A percentile compares a stretch with the other conserved stretches of the same genome.
These are phyloP conservation scores for Cetradonia linearis DNA, from an alignment of 495 filamentous ascomycete genomes.

Conservation along the genomic window DNA sequence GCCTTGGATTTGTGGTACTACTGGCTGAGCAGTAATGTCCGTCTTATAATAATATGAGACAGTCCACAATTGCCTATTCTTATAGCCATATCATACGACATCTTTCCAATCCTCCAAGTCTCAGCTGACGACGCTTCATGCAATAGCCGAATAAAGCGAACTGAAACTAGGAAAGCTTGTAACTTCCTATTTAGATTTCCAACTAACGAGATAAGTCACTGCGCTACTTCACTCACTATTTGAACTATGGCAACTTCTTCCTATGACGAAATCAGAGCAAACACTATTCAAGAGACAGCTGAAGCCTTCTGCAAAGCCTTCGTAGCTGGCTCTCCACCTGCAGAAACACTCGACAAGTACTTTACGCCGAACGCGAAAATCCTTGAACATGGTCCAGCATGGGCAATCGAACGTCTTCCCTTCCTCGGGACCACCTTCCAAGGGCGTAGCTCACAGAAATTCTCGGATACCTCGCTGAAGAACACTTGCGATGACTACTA, in stretches of 20 bases:
- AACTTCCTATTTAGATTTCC: background rate
- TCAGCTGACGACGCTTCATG: constrained; percentile 11
- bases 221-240: background rate
- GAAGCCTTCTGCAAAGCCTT: constrained; percentile 28
- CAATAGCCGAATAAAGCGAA: background rate
- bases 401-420: constrained; percentile 29
- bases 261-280: background rate
- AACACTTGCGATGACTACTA: constrained; percentile 31
- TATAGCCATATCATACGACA: background rate
- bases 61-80: background rate
- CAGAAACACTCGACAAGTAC: constrained; percentile 23
- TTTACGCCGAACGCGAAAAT: constrained; percentile 28
- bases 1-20: background rate
- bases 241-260: constrained; percentile 1
- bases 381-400: constrained; percentile 32
- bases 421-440: constrained; percentile 31
- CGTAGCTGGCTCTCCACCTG: constrained; percentile 18
- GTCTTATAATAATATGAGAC: background rate
- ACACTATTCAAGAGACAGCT: constrained; percentile 18
- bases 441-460: constrained; percentile 21
- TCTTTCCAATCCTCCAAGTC: background rate
- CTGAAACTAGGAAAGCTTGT: background rate
- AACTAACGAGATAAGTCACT: background rate
- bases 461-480: background rate
- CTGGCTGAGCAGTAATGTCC: background rate